phyloP scores from a whole-genome alignment of 2,329 filamentous ascomycete species.

The Cladosporium velox region DNA sequence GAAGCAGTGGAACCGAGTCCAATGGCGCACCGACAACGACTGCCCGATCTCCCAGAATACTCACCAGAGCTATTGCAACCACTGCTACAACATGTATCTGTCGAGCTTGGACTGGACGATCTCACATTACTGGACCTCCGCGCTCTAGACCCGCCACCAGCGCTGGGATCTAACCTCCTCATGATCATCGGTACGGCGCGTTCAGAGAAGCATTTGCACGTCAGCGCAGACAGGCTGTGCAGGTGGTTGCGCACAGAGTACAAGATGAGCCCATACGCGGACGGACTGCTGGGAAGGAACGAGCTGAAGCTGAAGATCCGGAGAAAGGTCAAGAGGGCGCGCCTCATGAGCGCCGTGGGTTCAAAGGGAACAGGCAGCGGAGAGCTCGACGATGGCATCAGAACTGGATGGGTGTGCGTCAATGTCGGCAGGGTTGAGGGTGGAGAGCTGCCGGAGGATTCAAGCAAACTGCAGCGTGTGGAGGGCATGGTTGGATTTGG shows the following conservation, averaged over 20 bases:
- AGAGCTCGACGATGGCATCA: slow-evolving; percentile 77
- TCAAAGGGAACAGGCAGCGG: slow-evolving; percentile 58
- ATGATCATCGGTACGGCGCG: slow-evolving; percentile 93
- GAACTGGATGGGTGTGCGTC: slow-evolving; percentile 94
- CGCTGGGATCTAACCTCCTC: slow-evolving; percentile 81
- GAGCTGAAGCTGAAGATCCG: slow-evolving; percentile 86
- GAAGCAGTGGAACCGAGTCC: slow-evolving; percentile 45
- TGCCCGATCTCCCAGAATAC: slow-evolving; percentile 66
- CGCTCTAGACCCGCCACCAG: slow-evolving; percentile 78
- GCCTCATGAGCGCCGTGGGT: slow-evolving; percentile 73
- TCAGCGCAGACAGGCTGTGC: slow-evolving; percentile 85
- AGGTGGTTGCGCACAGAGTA: slow-evolving; percentile 77
- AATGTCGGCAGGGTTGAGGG: slow-evolving; percentile 77
- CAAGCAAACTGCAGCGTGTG: slow-evolving; percentile 38
- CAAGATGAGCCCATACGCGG: slow-evolving; percentile 74
- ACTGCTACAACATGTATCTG: slow-evolving; percentile 75
- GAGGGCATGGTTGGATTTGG: slow-evolving; percentile 78
- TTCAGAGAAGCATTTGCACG: slow-evolving; percentile 89
- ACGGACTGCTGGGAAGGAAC: slow-evolving; percentile 84
- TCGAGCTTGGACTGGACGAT: slow-evolving; percentile 84
- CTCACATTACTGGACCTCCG: slow-evolving; percentile 81
- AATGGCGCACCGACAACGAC: slow-evolving; percentile 55
- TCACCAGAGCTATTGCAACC: slow-evolving; percentile 71
- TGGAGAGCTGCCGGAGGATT: slow-evolving; percentile 58
- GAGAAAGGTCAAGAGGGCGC: slow-evolving; percentile 77